A percentile compares a stretch with the other conserved stretches of the same genome.
These are phyloP conservation scores for Periconia sp. DNA, from an alignment of 2,329 filamentous ascomycete species.

Conservation along the genomic window DNA sequence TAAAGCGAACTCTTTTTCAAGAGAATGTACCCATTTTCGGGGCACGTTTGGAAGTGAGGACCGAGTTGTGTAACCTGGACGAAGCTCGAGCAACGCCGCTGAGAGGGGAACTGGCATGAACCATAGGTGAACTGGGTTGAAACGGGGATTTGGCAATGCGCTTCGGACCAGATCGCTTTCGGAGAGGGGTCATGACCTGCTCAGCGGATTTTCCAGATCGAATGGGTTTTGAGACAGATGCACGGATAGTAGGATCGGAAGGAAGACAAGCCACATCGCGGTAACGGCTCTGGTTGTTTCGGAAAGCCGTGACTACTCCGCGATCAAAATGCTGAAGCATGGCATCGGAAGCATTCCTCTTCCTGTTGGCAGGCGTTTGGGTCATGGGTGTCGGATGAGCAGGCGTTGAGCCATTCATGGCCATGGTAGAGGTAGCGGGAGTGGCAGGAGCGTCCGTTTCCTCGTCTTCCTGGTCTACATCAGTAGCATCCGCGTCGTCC, in stretches of 20 bases:
- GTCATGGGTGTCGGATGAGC: constrained; percentile 23
- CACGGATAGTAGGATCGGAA: constrained; percentile 38
- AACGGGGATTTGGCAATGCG: constrained; percentile 26
- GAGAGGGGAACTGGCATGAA: constrained; percentile 27
- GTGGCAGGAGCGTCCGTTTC: constrained; percentile 41
- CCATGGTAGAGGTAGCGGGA: constrained; percentile 35
- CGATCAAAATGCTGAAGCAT: constrained; percentile 53
- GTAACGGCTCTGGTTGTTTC: constrained; percentile 43
- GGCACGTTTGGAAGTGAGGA: constrained; percentile 29
- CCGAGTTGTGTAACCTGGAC: constrained; percentile 27
- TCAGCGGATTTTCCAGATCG: constrained; percentile 43
- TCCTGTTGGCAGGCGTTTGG: constrained; percentile 27
- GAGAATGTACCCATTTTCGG: constrained; percentile 41
- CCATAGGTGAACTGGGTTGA: constrained; percentile 14
- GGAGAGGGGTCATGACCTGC: constrained; percentile 41
- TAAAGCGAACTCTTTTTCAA: constrained; percentile 8
- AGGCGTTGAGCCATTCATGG: constrained; percentile 33
- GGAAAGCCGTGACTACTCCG: constrained; percentile 48
- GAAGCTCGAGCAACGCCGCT: constrained; percentile 33
- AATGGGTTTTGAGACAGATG: constrained; percentile 39
- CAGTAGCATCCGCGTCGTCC: constrained; percentile 36
- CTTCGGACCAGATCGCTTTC: constrained; percentile 37
- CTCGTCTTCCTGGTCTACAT: constrained; percentile 38
- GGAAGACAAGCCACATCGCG: constrained; percentile 42
- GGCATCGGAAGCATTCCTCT: constrained; percentile 34